Evolutionary conservation across 768 basidiomycete genomes (phyloP).

Genomic region (Termitomyces sp.): DNA sequence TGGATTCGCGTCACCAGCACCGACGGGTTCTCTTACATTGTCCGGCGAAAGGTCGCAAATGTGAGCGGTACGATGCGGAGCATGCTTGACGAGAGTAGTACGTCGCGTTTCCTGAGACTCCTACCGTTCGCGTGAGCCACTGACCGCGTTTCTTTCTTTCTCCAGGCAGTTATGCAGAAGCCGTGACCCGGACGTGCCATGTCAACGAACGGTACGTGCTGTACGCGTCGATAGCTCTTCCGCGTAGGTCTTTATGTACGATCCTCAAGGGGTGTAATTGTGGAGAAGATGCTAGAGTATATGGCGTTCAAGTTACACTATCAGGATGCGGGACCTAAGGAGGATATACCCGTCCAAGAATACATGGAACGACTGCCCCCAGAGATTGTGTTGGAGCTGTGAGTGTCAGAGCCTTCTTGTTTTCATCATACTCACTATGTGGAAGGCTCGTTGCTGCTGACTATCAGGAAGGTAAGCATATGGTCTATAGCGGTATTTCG

Average conservation of each 20-base stretch:
- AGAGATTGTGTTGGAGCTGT: conserved; percentile 89
- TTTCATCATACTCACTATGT: not conserved
- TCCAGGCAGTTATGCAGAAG: conserved; percentile 73
- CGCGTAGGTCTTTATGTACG: not conserved
- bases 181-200: conserved; percentile 63
- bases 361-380: conserved; percentile 81
- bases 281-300: conserved; percentile 89
- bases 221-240: not conserved
- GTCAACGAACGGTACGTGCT: conserved; percentile 64
- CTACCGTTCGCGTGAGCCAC: not conserved
- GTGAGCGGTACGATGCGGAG: conserved; percentile 79
- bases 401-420: conserved; percentile 26
- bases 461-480: conserved; percentile 11
- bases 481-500: not conserved
- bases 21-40: conserved; percentile 81
- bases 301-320: conserved; percentile 83
- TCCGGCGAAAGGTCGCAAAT: conserved; percentile 70
- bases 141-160: not conserved
- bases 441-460: conserved; percentile 13
- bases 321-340: conserved; percentile 63
- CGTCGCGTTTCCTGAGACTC: conserved; percentile 15
- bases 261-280: conserved; percentile 54
- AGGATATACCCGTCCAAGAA: conserved; percentile 74
- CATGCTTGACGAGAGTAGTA: conserved; percentile 75
- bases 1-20: conserved; percentile 77